Conservation (phyloP, 108 stramenopile genomes). For the Pseudonitzschia delicatissima region DNA sequence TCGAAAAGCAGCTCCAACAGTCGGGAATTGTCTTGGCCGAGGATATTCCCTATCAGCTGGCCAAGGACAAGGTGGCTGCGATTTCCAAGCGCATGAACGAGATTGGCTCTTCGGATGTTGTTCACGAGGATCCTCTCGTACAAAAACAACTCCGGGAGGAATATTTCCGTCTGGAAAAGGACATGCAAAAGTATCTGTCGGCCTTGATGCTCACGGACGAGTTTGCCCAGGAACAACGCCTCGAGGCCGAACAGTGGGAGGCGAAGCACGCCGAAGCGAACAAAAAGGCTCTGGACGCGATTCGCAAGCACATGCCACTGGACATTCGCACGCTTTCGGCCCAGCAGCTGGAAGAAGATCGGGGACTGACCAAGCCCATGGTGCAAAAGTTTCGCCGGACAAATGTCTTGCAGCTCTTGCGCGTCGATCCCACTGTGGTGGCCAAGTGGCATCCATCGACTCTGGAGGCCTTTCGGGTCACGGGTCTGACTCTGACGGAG, state of each 20-base stretch:
- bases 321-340: constrained; percentile 8
- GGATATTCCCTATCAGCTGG: constrained; percentile 28
- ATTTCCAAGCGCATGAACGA: constrained; percentile 18
- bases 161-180: constrained; percentile 21
- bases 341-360: not conserved
- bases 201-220: constrained; percentile 29
- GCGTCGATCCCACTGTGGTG: constrained; percentile 16
- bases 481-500: constrained; percentile 32
- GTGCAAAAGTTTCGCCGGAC: constrained; percentile 14
- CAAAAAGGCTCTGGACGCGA: constrained; percentile 7
- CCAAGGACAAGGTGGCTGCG: constrained; percentile 18
- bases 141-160: constrained; percentile 22
- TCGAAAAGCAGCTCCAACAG: constrained; percentile 28
- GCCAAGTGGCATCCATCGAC: constrained; percentile 16
- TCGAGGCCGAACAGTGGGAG: constrained; percentile 16
- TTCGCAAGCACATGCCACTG: constrained; percentile 28
- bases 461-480: constrained; percentile 16
- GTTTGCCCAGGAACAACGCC: constrained; percentile 12
- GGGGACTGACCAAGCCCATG: constrained; percentile 6
- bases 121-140: constrained; percentile 4
- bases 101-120: constrained; percentile 5
- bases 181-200: constrained; percentile 25
- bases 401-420: constrained; percentile 20
- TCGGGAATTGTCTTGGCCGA: constrained; percentile 31
- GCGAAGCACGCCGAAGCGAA: constrained; percentile 3